Percentiles rank a stretch among this genome's conserved stretches.
Evolutionary conservation across 1,284 basidiomycete species (phyloP).

Genomic region (Dichomitus squalens): DNA sequence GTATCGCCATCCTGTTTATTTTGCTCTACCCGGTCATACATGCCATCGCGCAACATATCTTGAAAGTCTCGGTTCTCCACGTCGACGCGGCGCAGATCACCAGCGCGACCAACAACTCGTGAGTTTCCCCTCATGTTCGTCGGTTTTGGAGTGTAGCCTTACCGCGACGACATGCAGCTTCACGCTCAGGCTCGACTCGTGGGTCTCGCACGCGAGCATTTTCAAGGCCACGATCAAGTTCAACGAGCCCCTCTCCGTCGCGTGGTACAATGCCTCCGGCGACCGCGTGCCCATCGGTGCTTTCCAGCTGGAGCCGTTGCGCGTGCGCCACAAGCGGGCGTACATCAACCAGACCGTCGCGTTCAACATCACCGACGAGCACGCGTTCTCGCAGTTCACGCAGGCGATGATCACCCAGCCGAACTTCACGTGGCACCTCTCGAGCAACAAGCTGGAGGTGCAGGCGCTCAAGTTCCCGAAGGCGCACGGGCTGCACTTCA

Average conservation of each 20-base stretch:
- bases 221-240: constrained; percentile 62
- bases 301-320: constrained; percentile 48
- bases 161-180: constrained; percentile 34
- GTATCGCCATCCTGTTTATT: constrained; percentile 65
- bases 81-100: constrained; percentile 53
- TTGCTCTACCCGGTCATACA: constrained; percentile 64
- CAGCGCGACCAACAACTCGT: constrained; percentile 56
- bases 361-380: constrained; percentile 56
- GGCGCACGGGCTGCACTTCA: constrained; percentile 61
- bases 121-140: constrained; percentile 25
- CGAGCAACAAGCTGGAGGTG: constrained; percentile 59
- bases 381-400: constrained; percentile 60
- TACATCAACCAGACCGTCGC: constrained; percentile 57
- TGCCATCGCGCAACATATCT: constrained; percentile 64
- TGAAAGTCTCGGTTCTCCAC: constrained; percentile 55
- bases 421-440: constrained; percentile 74
- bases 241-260: constrained; percentile 52
- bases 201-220: constrained; percentile 61
- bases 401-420: constrained; percentile 63
- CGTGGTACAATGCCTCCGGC: constrained; percentile 48
- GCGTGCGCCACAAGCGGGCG: constrained; percentile 54
- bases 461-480: constrained; percentile 72
- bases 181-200: constrained; percentile 49
- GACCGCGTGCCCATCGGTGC: constrained; percentile 48
- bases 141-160: too few species aligned